phyloP scores from a whole-genome alignment of 768 basidiomycete species.

The Tricholoma flavovirens region DNA sequence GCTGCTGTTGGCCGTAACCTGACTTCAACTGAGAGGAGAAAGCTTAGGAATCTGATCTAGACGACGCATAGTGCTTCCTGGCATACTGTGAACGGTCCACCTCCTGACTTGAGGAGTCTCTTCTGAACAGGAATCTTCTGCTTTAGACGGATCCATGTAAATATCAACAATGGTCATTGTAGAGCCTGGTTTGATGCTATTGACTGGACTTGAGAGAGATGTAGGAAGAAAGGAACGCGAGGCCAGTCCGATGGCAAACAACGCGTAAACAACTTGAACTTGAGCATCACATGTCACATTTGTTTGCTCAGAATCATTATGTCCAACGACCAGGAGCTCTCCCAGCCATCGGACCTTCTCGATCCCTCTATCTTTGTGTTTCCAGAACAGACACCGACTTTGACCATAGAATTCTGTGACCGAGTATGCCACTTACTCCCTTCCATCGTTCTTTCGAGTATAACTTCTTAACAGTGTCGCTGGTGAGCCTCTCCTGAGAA shows the following conservation, averaged over 20 bases:
- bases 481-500: slow-evolving; percentile 45
- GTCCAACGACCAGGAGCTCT: not conserved
- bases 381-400: slow-evolving; percentile 44
- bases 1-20: slow-evolving; percentile 64
- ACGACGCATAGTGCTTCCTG: not conserved
- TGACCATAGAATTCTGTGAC: slow-evolving; percentile 93
- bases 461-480: slow-evolving; percentile 50
- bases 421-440: slow-evolving; percentile 47
- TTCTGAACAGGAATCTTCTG: not conserved
- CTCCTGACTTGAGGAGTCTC: slow-evolving; percentile 13
- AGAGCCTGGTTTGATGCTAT: not conserved
- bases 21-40: slow-evolving; percentile 63
- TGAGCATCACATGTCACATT: slow-evolving; percentile 29
- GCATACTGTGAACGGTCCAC: slow-evolving; percentile 63
- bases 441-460: not conserved
- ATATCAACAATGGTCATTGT: slow-evolving; percentile 9
- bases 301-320: slow-evolving; percentile 3
- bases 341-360: slow-evolving; percentile 13
- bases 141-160: slow-evolving; percentile 10
- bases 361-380: slow-evolving; percentile 53
- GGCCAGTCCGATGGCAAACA: slow-evolving; percentile 26
- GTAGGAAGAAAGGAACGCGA: not conserved
- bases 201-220: not conserved
- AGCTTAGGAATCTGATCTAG: not conserved
- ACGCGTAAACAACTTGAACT: slow-evolving; percentile 50